Evolutionary conservation across 371 early-diverging fungal species (phyloP), one percentile per base, ranked within the genome.

Genomic region (Mortierella sp.): DNA sequence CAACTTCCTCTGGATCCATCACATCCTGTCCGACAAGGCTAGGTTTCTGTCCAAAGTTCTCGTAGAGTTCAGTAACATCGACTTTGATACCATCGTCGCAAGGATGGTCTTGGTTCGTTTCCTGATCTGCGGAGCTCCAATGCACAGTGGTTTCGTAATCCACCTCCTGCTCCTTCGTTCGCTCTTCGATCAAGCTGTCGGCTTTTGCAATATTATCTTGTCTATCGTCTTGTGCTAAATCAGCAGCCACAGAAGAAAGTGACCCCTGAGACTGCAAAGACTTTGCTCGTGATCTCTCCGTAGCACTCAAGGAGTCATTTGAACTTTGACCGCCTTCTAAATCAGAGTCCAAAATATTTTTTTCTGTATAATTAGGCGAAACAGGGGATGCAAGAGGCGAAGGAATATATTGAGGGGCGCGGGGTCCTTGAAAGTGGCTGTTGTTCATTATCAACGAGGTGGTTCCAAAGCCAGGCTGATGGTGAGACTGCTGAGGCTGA

Each of bases 331-430:
- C 55, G 40, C 35, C 10, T 20, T 22, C 45, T 49, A 43, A 18
- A 11, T n/a, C 62, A 1, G 45, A 2, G 9, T 1, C 26, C 3
- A 45, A 43, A 37, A 20, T 37, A n/a, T 14, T n/a, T n/a, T 60
- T 26, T 28, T 37, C 64, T 26, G 49, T 24, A 32, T 28, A 62
- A 1, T 24, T 70, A 16, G 76, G 75, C 10, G 75, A 72, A 3
- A 72, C 37, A 24, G 81, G 81, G 1, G 81, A 80, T 0, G 75
- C 32, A 10, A 69, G 55, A 26, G 80, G 75, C 0, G 75, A 75
- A 3, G 81, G 76, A 47, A 75, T 69, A 49, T 75, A 75, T 22
- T 75, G 76, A 16, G 81, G 81, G 2, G 81, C 75, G 10, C 80
- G 68, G 22, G 80, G 80, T 18, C 72, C 75, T 62, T 62, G 49